phyloP scores from a whole-genome alignment of 352 stramenopile genomes.

The Thraustochytrium sp. region DNA sequence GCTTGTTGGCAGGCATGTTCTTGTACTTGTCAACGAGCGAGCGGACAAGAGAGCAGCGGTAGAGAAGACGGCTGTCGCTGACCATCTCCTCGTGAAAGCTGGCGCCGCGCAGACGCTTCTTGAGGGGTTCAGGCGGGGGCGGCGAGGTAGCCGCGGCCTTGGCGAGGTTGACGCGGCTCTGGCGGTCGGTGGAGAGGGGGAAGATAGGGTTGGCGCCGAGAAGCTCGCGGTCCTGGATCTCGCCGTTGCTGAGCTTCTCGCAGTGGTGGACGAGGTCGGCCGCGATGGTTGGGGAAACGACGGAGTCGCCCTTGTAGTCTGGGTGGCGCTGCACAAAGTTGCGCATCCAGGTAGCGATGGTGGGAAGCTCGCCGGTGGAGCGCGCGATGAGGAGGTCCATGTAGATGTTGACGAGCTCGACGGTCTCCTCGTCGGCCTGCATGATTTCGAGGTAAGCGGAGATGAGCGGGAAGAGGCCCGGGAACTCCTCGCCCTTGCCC shows the following conservation, averaged over 20 bases:
- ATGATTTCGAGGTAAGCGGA: constrained; percentile 87
- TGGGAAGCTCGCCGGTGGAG: constrained; percentile 77
- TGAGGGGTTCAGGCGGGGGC: neutral
- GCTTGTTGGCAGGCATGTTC: constrained; percentile 40
- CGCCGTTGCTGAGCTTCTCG: constrained; percentile 37
- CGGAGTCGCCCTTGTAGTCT: constrained; percentile 79
- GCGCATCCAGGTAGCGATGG: constrained; percentile 78
- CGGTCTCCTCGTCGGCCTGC: constrained; percentile 76
- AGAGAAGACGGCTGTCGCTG: neutral
- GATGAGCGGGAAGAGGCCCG: constrained; percentile 78
- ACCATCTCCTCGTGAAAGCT: constrained; percentile 39
- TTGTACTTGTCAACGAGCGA: constrained; percentile 37
- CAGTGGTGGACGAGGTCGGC: constrained; percentile 48
- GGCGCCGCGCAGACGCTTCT: constrained; percentile 36
- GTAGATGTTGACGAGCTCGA: constrained; percentile 52
- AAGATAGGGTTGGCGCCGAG: neutral
- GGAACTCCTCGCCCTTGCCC: constrained; percentile 73
- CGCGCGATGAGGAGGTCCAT: constrained; percentile 69
- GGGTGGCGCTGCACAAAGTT: constrained; percentile 76
- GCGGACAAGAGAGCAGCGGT: constrained; percentile 29
- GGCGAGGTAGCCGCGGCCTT: neutral
- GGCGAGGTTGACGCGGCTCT: neutral
- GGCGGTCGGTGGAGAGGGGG: neutral
- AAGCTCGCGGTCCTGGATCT: constrained; percentile 22
- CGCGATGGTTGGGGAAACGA: constrained; percentile 47